These are phyloP conservation scores for Paraconiothyrium brasiliense DNA, from an alignment of 2,329 filamentous ascomycete species.

Conservation along the genomic window DNA sequence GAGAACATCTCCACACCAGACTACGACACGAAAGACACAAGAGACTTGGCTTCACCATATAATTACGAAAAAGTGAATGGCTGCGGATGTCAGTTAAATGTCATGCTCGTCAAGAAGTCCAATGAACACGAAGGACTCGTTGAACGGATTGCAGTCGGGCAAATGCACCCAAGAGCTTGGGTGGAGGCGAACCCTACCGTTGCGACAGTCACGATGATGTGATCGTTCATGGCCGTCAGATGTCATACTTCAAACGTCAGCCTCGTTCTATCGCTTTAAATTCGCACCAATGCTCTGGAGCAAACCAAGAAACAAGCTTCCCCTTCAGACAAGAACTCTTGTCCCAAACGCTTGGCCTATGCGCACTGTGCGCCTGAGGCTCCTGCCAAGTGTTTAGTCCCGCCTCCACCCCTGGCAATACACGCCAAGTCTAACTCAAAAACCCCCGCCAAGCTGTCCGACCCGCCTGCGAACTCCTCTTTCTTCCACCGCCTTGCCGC, in stretches of 20 bases:
- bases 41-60: too few species aligned
- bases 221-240: not conserved
- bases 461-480: conserved; percentile 1
- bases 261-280: conserved; percentile 7
- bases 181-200: not conserved
- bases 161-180: conserved; percentile 1
- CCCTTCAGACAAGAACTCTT: conserved; percentile 15
- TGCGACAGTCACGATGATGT: not conserved
- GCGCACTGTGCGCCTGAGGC: conserved; percentile 13
- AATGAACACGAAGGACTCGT: not conserved
- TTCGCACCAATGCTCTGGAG: not conserved
- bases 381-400: conserved; percentile 11
- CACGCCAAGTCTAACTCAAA: conserved; percentile 18
- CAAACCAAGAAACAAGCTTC: conserved; percentile 13
- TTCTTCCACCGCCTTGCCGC: conserved; percentile 5
- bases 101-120: conserved; percentile 3
- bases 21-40: too few species aligned
- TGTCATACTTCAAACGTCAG: not conserved
- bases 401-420: conserved; percentile 11
- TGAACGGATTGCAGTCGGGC: not conserved
- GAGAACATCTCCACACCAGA: not conserved
- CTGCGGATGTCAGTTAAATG: not conserved
- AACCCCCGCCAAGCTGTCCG: conserved; percentile 8
- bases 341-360: conserved; percentile 20
- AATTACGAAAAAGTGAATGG: too few species aligned